Percentiles rank a stretch among this genome's conserved stretches.
These are phyloP conservation scores for Calonectria hongkongensis DNA, from an alignment of 2,329 filamentous ascomycete species.

Conservation along the genomic window DNA sequence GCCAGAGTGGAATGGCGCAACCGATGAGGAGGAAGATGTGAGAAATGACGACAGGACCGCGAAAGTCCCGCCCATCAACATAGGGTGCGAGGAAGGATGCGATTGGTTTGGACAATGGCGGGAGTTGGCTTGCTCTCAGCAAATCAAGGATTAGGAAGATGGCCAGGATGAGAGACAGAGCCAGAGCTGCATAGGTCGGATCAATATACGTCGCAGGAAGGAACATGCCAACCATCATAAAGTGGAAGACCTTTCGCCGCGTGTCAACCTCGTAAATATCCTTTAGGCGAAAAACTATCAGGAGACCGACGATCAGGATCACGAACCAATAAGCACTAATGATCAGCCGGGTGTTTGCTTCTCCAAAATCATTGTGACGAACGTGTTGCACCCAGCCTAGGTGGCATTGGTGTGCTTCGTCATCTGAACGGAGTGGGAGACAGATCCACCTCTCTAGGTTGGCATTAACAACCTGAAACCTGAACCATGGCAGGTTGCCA, in stretches of 20 bases:
- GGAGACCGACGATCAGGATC: constrained; percentile 82
- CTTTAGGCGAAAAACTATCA: constrained; percentile 84
- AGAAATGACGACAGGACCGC: constrained; percentile 94
- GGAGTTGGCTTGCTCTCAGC: constrained; percentile 91
- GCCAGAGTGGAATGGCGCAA: constrained; percentile 95
- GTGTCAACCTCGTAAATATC: constrained; percentile 93
- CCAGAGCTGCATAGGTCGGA: constrained; percentile 87
- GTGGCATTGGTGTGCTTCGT: constrained; percentile 62
- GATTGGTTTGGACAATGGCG: constrained; percentile 89
- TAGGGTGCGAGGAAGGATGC: constrained; percentile 93
- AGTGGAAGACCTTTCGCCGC: constrained; percentile 96
- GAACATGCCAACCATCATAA: constrained; percentile 98
- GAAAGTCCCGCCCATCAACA: constrained; percentile 93
- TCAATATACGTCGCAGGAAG: constrained; percentile 91
- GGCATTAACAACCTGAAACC: constrained; percentile 81
- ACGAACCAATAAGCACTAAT: constrained; percentile 83
- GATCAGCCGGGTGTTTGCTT: constrained; percentile 87
- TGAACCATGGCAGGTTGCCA: constrained; percentile 83
- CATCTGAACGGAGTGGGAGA: constrained; percentile 72
- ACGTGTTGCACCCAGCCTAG: constrained; percentile 79
- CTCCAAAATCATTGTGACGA: constrained; percentile 79
- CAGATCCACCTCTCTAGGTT: constrained; percentile 85
- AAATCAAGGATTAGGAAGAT: constrained; percentile 93
- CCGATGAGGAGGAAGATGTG: constrained; percentile 97
- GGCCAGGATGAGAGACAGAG: constrained; percentile 85